phyloP scores from a whole-genome alignment of 208 protist species.

The Vickermania ingenoplastis region DNA sequence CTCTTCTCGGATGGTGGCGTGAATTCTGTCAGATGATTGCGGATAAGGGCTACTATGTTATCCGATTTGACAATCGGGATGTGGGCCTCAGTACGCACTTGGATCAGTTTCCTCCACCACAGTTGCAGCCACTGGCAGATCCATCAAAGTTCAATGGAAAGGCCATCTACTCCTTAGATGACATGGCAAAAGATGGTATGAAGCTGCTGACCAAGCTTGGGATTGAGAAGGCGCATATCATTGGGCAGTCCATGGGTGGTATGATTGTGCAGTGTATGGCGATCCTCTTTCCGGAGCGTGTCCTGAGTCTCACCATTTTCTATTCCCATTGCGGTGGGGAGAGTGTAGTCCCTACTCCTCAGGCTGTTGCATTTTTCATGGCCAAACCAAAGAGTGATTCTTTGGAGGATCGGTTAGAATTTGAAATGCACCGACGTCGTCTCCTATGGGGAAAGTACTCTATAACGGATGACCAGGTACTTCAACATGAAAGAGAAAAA shows the following conservation, averaged over 20 bases:
- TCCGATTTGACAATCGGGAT: constrained; percentile 72
- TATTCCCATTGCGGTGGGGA: constrained; percentile 39
- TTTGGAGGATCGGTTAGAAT: constrained; percentile 25
- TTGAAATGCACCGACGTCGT: constrained; percentile 17
- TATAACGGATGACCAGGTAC: constrained; percentile 13
- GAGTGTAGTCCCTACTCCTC: neutral
- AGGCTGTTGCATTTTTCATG: constrained; percentile 19
- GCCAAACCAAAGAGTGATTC: constrained; percentile 21
- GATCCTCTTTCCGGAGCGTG: constrained; percentile 28
- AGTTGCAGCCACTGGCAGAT: constrained; percentile 26
- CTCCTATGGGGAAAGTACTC: constrained; percentile 27
- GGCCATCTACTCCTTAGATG: constrained; percentile 36
- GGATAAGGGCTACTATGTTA: constrained; percentile 33
- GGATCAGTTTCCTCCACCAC: constrained; percentile 15
- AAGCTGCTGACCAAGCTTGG: constrained; percentile 41
- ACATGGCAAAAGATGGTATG: constrained; percentile 57
- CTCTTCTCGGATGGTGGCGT: constrained; percentile 8
- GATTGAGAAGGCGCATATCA: constrained; percentile 34
- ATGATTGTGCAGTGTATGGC: constrained; percentile 61
- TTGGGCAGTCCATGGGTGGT: constrained; percentile 65
- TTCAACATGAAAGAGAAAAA: neutral
- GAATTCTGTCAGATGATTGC: constrained; percentile 30
- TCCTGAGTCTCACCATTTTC: constrained; percentile 37
- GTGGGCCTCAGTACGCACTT: constrained; percentile 55
- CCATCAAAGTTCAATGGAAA: constrained; percentile 25